Percentiles rank a stretch among this genome's conserved stretches.
These are phyloP conservation scores for Neurospora cerealis DNA, from an alignment of 495 filamentous ascomycete species.

Conservation along the genomic window DNA sequence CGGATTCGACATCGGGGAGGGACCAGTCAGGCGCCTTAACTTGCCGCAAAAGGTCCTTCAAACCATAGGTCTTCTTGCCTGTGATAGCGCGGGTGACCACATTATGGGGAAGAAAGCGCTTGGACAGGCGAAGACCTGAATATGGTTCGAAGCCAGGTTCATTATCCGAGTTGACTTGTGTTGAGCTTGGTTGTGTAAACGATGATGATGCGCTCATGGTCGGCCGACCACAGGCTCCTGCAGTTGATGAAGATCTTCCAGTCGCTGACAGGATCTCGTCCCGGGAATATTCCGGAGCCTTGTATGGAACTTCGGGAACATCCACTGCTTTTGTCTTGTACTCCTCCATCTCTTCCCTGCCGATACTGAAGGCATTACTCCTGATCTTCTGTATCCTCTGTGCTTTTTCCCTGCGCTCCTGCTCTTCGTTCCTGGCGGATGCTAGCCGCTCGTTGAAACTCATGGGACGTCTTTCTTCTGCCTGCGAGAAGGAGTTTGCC, in stretches of 20 bases:
- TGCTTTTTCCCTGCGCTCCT: constrained; percentile 43
- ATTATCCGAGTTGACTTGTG: neutral
- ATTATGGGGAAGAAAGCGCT: constrained; percentile 74
- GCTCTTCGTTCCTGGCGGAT: constrained; percentile 49
- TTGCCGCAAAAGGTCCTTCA: constrained; percentile 72
- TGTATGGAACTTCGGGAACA: constrained; percentile 36
- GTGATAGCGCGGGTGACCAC: constrained; percentile 63
- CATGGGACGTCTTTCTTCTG: constrained; percentile 39
- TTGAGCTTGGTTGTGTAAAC: neutral
- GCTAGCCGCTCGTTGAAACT: constrained; percentile 85
- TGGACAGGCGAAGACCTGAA: constrained; percentile 74
- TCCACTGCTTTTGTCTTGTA: constrained; percentile 53
- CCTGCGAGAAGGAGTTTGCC: neutral
- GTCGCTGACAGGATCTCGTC: constrained; percentile 49
- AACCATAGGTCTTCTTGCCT: constrained; percentile 62
- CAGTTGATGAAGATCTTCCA: neutral
- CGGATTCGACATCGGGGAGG: constrained; percentile 72
- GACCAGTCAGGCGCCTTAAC: constrained; percentile 80
- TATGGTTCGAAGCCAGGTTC: constrained; percentile 68
- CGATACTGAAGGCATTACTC: constrained; percentile 63
- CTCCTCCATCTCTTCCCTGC: constrained; percentile 52
- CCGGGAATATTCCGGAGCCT: constrained; percentile 44
- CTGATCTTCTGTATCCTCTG: constrained; percentile 46
- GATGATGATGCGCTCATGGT: neutral
- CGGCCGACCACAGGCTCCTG: neutral